These are phyloP conservation scores for Alternaria brassicae DNA, from an alignment of 2,329 filamentous ascomycete genomes.

Conservation along the genomic window DNA sequence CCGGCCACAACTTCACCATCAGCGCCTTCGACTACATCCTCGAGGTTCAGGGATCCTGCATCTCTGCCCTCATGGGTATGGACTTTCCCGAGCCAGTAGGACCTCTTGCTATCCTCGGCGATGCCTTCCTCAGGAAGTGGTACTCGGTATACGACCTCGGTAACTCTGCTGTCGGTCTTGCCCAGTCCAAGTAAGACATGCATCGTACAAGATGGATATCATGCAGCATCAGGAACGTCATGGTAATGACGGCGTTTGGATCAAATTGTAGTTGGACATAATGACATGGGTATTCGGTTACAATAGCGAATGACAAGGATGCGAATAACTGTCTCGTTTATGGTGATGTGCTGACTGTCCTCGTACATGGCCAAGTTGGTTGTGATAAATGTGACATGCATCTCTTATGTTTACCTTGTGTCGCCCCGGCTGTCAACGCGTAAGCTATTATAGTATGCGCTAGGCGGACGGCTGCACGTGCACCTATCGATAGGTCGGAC, in stretches of 20 bases:
- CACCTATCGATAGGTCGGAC: constrained; percentile 15
- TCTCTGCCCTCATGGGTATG: constrained; percentile 98
- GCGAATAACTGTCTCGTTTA: neutral
- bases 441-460: neutral
- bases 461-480: constrained; percentile 8
- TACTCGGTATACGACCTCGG: constrained; percentile 98
- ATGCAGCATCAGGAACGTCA: constrained; percentile 9
- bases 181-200: constrained; percentile 72
- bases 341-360: neutral
- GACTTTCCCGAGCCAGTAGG: constrained; percentile 82
- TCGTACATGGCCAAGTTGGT: too few relatives aligned
- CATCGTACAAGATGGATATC: neutral
- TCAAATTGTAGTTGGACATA: constrained; percentile 32
- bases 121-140: constrained; percentile 80
- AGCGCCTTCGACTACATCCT: constrained; percentile 91
- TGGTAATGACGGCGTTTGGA: constrained; percentile 21
- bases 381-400: too few relatives aligned
- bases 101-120: constrained; percentile 92
- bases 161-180: constrained; percentile 86
- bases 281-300: constrained; percentile 17
- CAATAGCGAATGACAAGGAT: constrained; percentile 19
- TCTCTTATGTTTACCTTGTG: too few relatives aligned
- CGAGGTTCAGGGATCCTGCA: constrained; percentile 92
- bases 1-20: constrained; percentile 93
- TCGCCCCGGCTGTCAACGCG: constrained; percentile 1